Percentiles rank a stretch among this genome's conserved stretches.
Evolutionary conservation across 352 stramenopile species (phyloP).

Genomic region (Pythium diclinum): DNA sequence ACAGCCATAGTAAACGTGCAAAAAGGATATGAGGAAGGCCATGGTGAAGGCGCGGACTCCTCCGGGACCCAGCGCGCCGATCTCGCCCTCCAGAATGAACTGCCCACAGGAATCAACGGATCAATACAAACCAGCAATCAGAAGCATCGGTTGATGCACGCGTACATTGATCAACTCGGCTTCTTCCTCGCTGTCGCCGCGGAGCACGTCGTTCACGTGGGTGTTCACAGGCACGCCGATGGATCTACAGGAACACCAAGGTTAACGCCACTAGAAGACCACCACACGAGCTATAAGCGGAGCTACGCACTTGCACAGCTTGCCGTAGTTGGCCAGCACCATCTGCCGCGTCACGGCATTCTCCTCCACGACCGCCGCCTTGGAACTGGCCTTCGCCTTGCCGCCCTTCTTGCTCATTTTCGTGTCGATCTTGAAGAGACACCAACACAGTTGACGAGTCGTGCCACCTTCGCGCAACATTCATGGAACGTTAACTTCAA

Average conservation of each 20-base stretch:
- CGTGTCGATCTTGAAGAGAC: slow-evolving; percentile 25
- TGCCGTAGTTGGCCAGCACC: slow-evolving; percentile 63
- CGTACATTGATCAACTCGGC: slow-evolving; percentile 66
- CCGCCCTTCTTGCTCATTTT: slow-evolving; percentile 59
- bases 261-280: background rate
- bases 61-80: slow-evolving; percentile 53
- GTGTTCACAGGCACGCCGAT: slow-evolving; percentile 66
- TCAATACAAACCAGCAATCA: background rate
- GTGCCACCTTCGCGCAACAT: slow-evolving; percentile 7
- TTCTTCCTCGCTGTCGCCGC: slow-evolving; percentile 56
- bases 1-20: background rate
- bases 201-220: slow-evolving; percentile 68
- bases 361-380: slow-evolving; percentile 55
- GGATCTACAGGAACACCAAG: slow-evolving; percentile 28
- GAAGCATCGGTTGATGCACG: background rate
- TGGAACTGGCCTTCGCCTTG: slow-evolving; percentile 44
- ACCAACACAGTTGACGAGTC: background rate
- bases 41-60: slow-evolving; percentile 63
- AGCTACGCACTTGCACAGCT: slow-evolving; percentile 62
- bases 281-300: background rate
- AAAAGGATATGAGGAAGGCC: slow-evolving; percentile 80
- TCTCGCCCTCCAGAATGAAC: slow-evolving; percentile 78
- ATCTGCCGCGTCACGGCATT: slow-evolving; percentile 64
- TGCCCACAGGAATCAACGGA: slow-evolving; percentile 15
- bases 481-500: background rate